phyloP scores from a whole-genome alignment of 371 early-diverging fungal species.

The Rhizomucor pusillus region DNA sequence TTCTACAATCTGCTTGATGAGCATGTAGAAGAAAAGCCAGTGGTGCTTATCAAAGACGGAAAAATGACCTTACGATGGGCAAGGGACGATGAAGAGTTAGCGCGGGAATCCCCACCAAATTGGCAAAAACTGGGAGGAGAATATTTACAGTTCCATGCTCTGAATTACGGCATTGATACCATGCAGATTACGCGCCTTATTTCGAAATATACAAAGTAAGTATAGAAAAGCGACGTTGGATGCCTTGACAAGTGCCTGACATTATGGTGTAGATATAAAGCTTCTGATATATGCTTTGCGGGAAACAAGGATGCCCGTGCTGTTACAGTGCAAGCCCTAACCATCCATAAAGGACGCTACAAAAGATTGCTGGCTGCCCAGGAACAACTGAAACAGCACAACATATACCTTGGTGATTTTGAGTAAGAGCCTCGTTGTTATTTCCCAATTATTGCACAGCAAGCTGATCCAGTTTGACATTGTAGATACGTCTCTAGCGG shows the following conservation, averaged over 20 bases:
- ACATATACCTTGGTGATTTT: conserved; percentile 77
- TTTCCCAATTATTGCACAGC: too few relatives aligned
- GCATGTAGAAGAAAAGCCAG: conserved; percentile 21
- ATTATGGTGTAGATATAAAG: background rate
- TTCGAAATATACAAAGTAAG: conserved; percentile 44
- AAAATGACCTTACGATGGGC: conserved; percentile 33
- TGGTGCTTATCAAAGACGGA: conserved; percentile 19
- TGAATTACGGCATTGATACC: conserved; percentile 90
- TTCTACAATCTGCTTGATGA: conserved; percentile 28
- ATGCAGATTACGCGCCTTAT: conserved; percentile 75
- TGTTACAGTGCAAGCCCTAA: conserved; percentile 90
- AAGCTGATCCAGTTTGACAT: too few relatives aligned
- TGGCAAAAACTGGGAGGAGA: conserved; percentile 60
- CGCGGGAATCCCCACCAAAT: conserved; percentile 5
- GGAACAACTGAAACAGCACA: conserved; percentile 42
- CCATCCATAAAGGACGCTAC: conserved; percentile 64
- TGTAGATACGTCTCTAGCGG: conserved; percentile 56
- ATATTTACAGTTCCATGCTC: conserved; percentile 79
- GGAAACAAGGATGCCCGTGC: conserved; percentile 99
- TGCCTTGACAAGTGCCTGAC: too few relatives aligned
- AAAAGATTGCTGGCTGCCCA: conserved; percentile 58
- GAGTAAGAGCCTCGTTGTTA: conserved; percentile 31
- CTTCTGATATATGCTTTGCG: conserved; percentile 75
- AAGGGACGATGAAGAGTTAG: conserved; percentile 4
- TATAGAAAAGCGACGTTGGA: background rate